Evolutionary conservation across 305 asterid species (phyloP).

Genomic region (Salvia sclarea): DNA sequence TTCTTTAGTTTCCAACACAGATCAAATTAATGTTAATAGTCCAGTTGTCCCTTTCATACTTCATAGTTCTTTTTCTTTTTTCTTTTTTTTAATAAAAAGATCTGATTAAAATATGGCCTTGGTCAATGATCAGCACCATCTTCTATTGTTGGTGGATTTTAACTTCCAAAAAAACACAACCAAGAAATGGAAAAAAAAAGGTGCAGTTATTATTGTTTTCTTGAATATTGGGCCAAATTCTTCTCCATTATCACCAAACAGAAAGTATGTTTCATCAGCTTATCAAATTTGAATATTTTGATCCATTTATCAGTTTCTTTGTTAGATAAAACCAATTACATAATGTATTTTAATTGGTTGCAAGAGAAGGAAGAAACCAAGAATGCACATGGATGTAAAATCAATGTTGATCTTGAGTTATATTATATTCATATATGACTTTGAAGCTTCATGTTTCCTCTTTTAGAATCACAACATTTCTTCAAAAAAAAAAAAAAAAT

Average conservation of each 20-base stretch:
- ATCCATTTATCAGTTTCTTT: no score
- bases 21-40: neutral
- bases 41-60: neutral
- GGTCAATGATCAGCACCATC: constrained; percentile 6
- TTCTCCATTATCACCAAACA: no score
- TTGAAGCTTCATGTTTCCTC: neutral
- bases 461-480: neutral
- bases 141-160: neutral
- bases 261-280: no score
- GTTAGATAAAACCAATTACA: no score
- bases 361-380: no score
- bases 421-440: neutral
- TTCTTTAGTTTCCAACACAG: neutral
- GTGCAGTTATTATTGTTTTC: neutral
- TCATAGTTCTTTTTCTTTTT: neutral
- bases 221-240: neutral
- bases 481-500: no score
- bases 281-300: no score
- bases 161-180: neutral
- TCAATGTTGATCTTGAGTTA: no score
- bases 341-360: no score
- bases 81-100: no score
- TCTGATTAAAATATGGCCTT: neutral
- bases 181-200: neutral
- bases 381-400: no score